Evolutionary conservation across 1,139 yeast species (phyloP), one percentile per base, ranked within the genome.

Genomic region (Blastobotrys capitulatus): DNA sequence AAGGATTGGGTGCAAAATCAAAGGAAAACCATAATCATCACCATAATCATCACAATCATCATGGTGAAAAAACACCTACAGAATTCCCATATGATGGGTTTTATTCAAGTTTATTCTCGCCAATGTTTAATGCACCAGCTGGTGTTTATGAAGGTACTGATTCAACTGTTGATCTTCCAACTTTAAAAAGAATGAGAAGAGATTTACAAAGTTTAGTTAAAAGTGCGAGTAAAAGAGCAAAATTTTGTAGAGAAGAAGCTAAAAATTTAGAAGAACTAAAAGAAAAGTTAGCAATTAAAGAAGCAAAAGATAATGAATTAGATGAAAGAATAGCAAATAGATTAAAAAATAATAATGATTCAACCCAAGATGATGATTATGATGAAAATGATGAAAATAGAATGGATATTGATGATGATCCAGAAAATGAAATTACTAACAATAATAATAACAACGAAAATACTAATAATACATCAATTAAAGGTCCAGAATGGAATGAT

Each of bases 191-290:
- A 31, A 34, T 46, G 15, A 44, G 41, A 38, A 39, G 35, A n/a
- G 44, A 46, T 41, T 36, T 46, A 12, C 38, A 41, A 5, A 41
- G 44, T 29, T 29, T 46, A 20, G 48, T 38, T 16, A 46, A 46
- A 16, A 40, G 48, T 20, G 35, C 48, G 2, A 27, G 15, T 12
- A 26, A 26, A 35, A 25, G 48, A 27, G 37, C 46, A 2, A 36
- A n/a, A 16, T 27, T 10, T 7, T 36, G 40, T 13, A 50, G 51
- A n/a, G 57, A 53, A 16, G 48, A 36, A 42, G 44, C 37, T 26
- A 60, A 57, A n/a, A 54, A 51, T 6, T 54, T 53, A 18, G 58
- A 38, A 9, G 35, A 49, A 22, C 54, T 43, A n/a, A 50, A 48
- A 32, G 52, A 38, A 36, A 44, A 48, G 27, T 42, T 50, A 38